phyloP scores from a whole-genome alignment of 177 flowering plant species.

The Vitis hybrid region DNA sequence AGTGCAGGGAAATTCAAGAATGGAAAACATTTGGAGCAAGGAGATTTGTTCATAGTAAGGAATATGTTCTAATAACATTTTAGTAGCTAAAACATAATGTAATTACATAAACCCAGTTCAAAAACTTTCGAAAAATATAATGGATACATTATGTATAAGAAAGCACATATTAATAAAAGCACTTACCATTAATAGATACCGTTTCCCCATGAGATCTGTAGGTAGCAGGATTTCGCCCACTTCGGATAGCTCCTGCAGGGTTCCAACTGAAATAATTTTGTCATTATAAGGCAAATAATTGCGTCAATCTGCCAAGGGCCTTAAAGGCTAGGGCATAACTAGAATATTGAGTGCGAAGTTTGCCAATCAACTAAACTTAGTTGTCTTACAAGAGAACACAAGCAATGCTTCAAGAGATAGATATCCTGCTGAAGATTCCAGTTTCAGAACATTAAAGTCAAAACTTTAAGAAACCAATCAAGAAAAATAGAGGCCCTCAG shows the following conservation, averaged over 20 bases:
- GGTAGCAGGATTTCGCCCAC: conserved; percentile 83
- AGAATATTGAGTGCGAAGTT: neutral
- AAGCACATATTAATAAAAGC: neutral
- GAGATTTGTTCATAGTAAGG: too few species aligned
- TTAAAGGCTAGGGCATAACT: neutral
- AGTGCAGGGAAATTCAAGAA: neutral
- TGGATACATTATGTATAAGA: neutral
- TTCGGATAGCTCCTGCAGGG: conserved; percentile 92
- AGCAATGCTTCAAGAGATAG: neutral
- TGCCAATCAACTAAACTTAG: neutral
- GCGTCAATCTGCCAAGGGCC: neutral
- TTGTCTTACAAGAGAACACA: neutral
- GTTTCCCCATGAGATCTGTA: conserved; percentile 67
- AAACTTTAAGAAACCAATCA: neutral
- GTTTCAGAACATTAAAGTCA: too few species aligned
- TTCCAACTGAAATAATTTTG: conserved; percentile 71
- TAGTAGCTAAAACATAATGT: too few species aligned
- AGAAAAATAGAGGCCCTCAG: neutral
- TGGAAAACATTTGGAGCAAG: too few species aligned
- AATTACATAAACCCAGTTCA: neutral
- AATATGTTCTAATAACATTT: too few species aligned
- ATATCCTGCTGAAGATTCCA: too few species aligned
- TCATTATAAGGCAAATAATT: conserved; percentile 4
- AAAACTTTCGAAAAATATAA: neutral
- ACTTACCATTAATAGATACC: conserved; percentile 74